Evolutionary conservation across 2,329 filamentous ascomycete species (phyloP), one percentile per base, ranked within the genome.

Genomic region (Tolypocladium inflatum): DNA sequence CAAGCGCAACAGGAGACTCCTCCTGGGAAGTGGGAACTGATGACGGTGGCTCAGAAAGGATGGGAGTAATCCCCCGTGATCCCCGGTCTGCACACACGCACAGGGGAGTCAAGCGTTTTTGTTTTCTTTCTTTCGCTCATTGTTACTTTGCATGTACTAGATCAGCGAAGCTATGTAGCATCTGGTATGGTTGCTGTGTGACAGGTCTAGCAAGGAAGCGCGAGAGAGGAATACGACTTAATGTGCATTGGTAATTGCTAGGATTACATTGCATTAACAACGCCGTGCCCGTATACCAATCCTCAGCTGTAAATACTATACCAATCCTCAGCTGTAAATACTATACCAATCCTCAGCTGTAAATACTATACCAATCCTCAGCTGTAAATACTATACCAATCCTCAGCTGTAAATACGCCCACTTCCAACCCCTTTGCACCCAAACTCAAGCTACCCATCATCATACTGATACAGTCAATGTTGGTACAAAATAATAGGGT

Each of bases 1-100:
- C 57, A 82, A 80, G 72, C 81, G 80, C 68, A 88, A 88, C 66
- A 73, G 78, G 58, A 75, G 79, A 55, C 63, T 86, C 48, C 65
- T 85, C 38, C 63, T 81, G 3, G 74, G 75, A 30, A 60, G 64
- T 35, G 62, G 65, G 17, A 67, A 64, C 58, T 71, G 56, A 61
- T 21, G 6, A n/a, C 11, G 19, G 39, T 38, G 54, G 19, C 15
- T 10, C 11, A 10, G 30, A 51, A 51, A 7, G 3, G 30, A n/a
- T 13, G 30, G 45, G 48, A 51, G 26, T 9, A 35, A 33, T 19
- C 19, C 19, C 19, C n/a, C 3, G 19, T 33, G 17, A 51, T 33
- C 2, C 15, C 45, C 4, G 19, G 2, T 33, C 48, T 35, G 26
- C 48, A 35, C 9, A 51, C 4, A 9, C 17, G 2, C 48, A 51